These are phyloP conservation scores for Camellia oleifera DNA, from an alignment of 179 eudicot genomes.

Conservation along the genomic window DNA sequence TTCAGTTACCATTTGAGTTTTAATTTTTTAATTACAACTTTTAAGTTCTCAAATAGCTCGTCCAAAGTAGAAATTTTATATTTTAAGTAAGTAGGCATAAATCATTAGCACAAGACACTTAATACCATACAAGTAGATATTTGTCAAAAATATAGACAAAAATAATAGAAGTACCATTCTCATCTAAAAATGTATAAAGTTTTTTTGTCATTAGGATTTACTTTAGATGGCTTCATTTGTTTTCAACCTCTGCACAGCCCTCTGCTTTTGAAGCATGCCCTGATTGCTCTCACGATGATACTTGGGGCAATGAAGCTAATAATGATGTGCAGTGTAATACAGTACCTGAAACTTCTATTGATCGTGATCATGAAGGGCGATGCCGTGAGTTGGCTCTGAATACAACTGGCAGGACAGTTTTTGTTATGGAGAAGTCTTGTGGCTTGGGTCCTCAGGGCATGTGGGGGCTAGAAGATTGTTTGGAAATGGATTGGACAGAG, in stretches of 20 bases:
- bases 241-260: neutral
- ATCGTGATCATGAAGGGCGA: neutral
- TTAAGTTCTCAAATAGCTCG: no score
- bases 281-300: neutral
- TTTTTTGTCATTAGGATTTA: neutral
- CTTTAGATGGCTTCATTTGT: neutral
- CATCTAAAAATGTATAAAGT: neutral
- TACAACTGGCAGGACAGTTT: neutral
- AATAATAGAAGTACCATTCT: no score
- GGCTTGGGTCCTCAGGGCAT: constrained; percentile 1
- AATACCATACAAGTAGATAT: no score
- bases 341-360: constrained; percentile 7
- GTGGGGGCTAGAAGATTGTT: neutral
- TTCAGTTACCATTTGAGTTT: no score
- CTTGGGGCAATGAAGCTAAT: constrained; percentile 5
- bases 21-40: no score
- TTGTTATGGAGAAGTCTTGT: neutral
- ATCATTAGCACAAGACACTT: no score
- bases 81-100: no score
- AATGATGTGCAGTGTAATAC: neutral
- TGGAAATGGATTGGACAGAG: constrained; percentile 19
- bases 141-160: no score
- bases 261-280: neutral
- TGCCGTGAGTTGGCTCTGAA: neutral
- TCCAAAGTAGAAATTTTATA: neutral